Conservation (phyloP, 78 protist species). For the Paratrimastix pyriformis region DNA sequence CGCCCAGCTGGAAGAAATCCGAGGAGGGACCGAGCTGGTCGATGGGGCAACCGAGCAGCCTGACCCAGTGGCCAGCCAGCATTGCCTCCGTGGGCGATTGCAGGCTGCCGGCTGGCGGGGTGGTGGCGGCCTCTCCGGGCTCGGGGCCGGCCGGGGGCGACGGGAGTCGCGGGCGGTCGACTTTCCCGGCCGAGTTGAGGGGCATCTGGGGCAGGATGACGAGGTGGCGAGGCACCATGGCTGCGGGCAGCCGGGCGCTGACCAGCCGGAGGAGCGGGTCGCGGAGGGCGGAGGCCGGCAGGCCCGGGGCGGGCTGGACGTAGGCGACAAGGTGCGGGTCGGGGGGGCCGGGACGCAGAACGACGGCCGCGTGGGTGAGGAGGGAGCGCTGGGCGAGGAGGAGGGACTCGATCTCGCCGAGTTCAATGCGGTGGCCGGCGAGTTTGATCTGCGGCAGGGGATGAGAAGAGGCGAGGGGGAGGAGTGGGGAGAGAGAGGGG, state of each 20-base stretch:
- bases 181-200: constrained; percentile 11
- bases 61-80: too few relatives aligned
- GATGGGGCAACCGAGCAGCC: too few relatives aligned
- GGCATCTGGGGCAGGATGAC: background rate
- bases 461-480: too few relatives aligned
- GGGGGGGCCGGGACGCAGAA: background rate
- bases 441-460: constrained; percentile 40
- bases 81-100: too few relatives aligned
- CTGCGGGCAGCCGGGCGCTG: background rate
- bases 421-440: constrained; percentile 32
- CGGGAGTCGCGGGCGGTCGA: background rate
- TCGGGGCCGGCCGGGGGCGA: too few relatives aligned
- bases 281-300: background rate
- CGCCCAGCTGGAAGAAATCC: background rate
- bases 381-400: background rate
- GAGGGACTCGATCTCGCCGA: constrained; percentile 24
- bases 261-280: background rate
- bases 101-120: too few relatives aligned
- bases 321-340: background rate
- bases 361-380: too few relatives aligned
- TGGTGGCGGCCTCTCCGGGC: too few relatives aligned
- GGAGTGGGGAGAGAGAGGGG: too few relatives aligned
- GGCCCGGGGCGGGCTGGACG: background rate
- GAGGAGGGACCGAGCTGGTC: too few relatives aligned
- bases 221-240: background rate